Base-by-base conservation (phyloP, 1,139 yeast genomes). In the Taphrina confusa region DNA sequence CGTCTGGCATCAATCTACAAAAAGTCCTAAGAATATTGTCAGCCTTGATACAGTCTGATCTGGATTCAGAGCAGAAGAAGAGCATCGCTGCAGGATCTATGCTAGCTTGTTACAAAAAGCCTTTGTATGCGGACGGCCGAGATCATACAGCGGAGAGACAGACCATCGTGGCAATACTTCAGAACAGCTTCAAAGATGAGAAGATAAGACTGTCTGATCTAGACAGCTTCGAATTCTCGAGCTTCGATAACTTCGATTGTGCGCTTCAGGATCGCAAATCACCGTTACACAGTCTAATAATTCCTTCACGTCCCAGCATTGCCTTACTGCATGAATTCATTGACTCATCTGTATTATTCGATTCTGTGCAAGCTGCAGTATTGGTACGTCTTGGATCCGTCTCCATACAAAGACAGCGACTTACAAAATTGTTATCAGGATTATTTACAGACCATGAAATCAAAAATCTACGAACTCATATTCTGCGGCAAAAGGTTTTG, bases 121-220 rank as follows among this genome's bases (percentile, higher is more conserved):
- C 52, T 27, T 18, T 33, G 18, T 4, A 18, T 9, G 31, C 31
- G 5, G 40, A 47, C 33, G 52, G 52, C 5, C 31, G 39, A n/a
- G 52, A 47, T 22, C 52, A 47, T 22, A 33, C 40, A 3, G 52
- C 42, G 11, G 52, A 47, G 28, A 16, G 39, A n/a, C 52, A 47
- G 22, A 47, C 52, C 2, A 47, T 47, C 31, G 52, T 47, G 20
- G 52, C 52, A 33, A 31, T 47, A 8, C 30, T 47, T 27, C 28
- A 27, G 11, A 47, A 47, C 31, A 33, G 42, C 31, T 47, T 47
- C 42, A 31, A 31, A n/a, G 31, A 22, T 12, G 16, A 9, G 28
- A 4, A 18, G 14, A 18, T 12, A 11, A 12, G 9, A 16, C 11
- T 28, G 3, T 37, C 50, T 8, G 23, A 45, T 28, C 50, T 45